Evolutionary conservation across 2,329 filamentous ascomycete genomes (phyloP).

Genomic region (Colletotrichum abscissum): DNA sequence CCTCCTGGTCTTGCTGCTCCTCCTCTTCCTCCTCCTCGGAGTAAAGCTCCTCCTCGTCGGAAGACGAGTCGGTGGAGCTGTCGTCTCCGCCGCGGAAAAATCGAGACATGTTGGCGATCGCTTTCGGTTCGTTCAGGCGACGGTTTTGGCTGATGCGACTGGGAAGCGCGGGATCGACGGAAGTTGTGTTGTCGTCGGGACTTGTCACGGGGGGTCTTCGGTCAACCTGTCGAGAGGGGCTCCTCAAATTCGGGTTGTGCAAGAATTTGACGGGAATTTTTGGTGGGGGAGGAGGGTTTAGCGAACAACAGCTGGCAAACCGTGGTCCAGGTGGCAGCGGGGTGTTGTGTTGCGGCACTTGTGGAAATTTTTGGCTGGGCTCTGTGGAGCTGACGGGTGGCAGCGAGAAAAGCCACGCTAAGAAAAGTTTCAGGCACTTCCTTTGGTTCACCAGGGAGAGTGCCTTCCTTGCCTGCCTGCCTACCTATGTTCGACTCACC

Average conservation of each 20-base stretch:
- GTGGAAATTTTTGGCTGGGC: neutral
- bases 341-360: neutral
- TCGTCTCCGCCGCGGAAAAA: slow-evolving; percentile 95
- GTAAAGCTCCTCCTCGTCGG: slow-evolving; percentile 97
- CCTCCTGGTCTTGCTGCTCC: slow-evolving; percentile 61
- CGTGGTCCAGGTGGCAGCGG: slow-evolving; percentile 19
- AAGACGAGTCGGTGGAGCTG: slow-evolving; percentile 95
- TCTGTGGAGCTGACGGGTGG: neutral
- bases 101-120: slow-evolving; percentile 80
- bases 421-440: slow-evolving; percentile 14
- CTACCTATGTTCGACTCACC: neutral
- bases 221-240: slow-evolving; percentile 30
- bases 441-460: neutral
- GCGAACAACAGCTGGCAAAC: slow-evolving; percentile 31
- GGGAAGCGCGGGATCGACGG: slow-evolving; percentile 32
- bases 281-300: slow-evolving; percentile 36
- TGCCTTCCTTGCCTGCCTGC: neutral
- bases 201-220: slow-evolving; percentile 28
- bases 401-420: neutral
- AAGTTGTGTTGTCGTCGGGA: slow-evolving; percentile 32
- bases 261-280: slow-evolving; percentile 28
- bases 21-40: slow-evolving; percentile 78
- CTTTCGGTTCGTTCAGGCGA: slow-evolving; percentile 28
- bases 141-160: slow-evolving; percentile 30
- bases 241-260: slow-evolving; percentile 27